Base-by-base conservation (phyloP, 495 filamentous ascomycete genomes). In the Hyphodiscus hymeniophilus region DNA sequence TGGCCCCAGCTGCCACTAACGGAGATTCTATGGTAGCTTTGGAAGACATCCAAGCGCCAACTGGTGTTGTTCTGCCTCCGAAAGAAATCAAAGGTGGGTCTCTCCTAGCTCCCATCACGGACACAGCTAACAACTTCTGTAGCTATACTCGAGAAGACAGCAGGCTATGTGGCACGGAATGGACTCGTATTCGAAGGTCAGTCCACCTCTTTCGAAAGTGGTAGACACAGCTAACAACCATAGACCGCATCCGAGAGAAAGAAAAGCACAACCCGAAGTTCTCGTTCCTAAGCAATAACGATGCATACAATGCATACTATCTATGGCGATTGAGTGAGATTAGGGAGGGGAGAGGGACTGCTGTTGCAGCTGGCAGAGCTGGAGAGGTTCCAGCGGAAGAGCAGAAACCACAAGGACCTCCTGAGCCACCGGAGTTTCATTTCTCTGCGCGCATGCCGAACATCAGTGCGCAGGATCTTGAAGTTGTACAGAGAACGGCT, bases 391-490 rank as follows among this genome's bases (percentile, higher is more conserved):
- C 66, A 38, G 66, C 75, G 16, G 71, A 70, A 48, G 68, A 73
- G 24, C 79, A 81, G 60, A 83, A 84, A 61, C 82, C 85, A 38
- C 76, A 83, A 67, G 92, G 91, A 38, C 94, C 92, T 13, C 75
- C 78, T 20, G 81, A 89, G 59, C 94, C 92, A n/a, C 77, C 88
- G 26, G 80, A 89, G 56, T 97, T 94, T 61, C 77, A 87, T 56
- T 98, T 97, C 69, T 94, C 87, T 41, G 91, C 92, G 49, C 82
- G 90, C 60, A 96, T 97, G 89, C 92, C 92, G 51, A 95, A 86
- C 57, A 95, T 97, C 68, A 90, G 79, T 68, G 87, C 94, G 51
- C 83, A 92, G 66, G 92, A 98, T 76, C 72, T 97, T 51, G 94
- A 97, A 50, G 83, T 97, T 46, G 81, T 98, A 49, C 81, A 82